Base-by-base conservation (phyloP, 1,284 basidiomycete genomes). In the Termitomyces sp. region DNA sequence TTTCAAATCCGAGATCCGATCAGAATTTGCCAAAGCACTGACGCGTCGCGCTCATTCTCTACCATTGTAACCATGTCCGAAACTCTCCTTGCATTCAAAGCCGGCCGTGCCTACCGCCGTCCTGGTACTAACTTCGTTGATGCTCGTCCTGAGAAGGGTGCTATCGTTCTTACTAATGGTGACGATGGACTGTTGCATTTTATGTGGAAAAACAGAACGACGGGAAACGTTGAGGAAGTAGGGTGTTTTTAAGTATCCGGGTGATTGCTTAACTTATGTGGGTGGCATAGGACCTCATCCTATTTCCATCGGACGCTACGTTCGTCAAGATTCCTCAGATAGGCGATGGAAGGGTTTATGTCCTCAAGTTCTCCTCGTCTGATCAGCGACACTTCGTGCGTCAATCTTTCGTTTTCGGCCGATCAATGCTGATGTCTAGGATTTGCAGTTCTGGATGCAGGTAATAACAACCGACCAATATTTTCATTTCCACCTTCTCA, bases 301-400 rank as follows among this genome's bases (percentile, higher is more conserved):
- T 92, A 40, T 88, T 92, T 65, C 87, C 88, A 1, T 77, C 80
- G 2, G 90, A 92, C 68, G 90, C 90, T n/a, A 78, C 76, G 1
- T 89, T 92, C 64, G 74, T 75, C 56, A 86, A 83, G 67, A 83
- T 91, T 10, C 58, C 79, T 2, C 79, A 88, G 63, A 78, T 81
- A 1, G 64, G 75, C 2, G 72, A 73, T 53, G 87, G 86, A 15
- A 75, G 90, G 56, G 81, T 85, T 4, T 91, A 86, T 64, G 86
- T 90, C 56, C 81, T 92, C 63, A 90, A 86, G 68, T 92, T 92
- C 71, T 82, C 83, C 1, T 90, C 87, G 5, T 91, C 89, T 15
- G 78, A 88, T 64, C 86, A 90, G 64, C 79, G 81, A 56, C 87
- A 91, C 66, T 92, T 92, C 66, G 89, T 92, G 62, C 67, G 89